Evolutionary conservation across 2,329 filamentous ascomycete genomes (phyloP), one percentile per base, ranked within the genome.

Genomic region (Fusarium domesticum): DNA sequence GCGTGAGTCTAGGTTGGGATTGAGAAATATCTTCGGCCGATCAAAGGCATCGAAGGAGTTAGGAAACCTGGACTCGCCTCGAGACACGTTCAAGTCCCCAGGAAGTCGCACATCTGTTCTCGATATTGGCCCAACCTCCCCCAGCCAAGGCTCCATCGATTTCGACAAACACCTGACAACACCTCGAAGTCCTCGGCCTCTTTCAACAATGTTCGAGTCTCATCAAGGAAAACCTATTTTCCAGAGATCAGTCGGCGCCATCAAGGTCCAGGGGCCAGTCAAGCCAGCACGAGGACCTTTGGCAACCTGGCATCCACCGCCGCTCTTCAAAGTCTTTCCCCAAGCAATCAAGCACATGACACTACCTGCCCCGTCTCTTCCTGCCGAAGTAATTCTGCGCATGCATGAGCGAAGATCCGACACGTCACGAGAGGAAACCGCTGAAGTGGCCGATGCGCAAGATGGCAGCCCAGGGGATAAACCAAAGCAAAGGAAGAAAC

Each of bases 321-420:
- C 89, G 2, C 70, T 96, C 11, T 95, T 91, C 64, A 87, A 95
- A 64, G 89, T 88, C 11, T 95, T 90, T 62, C 85, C 88, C 0
- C 90, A 95, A 65, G 83, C 89, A 3, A 77, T 89, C 54, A 90
- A 87, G 59, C 81, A 93, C 64, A 83, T 81, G 10, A 81, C 78
- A 14, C 72, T 95, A 3, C 78, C 83, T 18, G 78, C 85, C 14
- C 84, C 85, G 30, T 79, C 77, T 2, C 68, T 85, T 10, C 80
- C 85, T 2, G 78, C 85, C 2, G 90, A 95, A 48, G 68, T 77
- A 1, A 78, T 93, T 36, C 64, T 89, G 39, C 80, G 84, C 47
- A 68, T 79, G 37, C 78, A 81, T 51, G 75, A 76, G 39, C 71
- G 73, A 47, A 77, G 75, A 20, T 59, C 62, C 11, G 54, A 41